Evolutionary conservation across 148 eudicot species (phyloP).

Genomic region (Camellia granthamiana): DNA sequence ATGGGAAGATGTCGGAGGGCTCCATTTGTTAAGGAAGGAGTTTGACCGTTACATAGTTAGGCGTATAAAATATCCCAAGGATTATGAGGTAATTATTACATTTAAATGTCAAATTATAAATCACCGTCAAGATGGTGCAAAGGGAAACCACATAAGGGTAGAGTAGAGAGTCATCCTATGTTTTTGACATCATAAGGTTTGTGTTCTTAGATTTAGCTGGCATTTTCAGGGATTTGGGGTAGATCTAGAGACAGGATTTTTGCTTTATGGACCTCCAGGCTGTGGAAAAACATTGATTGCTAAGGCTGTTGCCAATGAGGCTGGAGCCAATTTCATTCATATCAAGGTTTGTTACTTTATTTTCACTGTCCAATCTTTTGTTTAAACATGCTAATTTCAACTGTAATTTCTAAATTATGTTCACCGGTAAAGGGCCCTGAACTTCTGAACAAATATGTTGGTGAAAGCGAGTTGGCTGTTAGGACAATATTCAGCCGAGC

Average conservation of each 20-base stretch:
- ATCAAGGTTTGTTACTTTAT: slow-evolving; percentile 54
- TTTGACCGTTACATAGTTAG: slow-evolving; percentile 57
- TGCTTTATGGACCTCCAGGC: slow-evolving; percentile 95
- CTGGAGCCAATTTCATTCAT: slow-evolving; percentile 89
- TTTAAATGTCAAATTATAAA: neutral
- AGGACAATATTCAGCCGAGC: slow-evolving; percentile 78
- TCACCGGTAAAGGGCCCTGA: slow-evolving; percentile 68
- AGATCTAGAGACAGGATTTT: slow-evolving; percentile 70
- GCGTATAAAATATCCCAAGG: slow-evolving; percentile 62
- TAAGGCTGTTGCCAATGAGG: slow-evolving; percentile 90
- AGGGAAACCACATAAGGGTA: neutral
- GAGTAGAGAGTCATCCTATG: neutral
- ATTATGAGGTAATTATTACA: slow-evolving; percentile 48
- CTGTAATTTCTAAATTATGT: neutral
- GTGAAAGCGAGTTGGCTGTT: slow-evolving; percentile 86
- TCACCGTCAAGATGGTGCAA: neutral
- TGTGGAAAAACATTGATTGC: slow-evolving; percentile 96
- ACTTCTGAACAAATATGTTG: slow-evolving; percentile 79
- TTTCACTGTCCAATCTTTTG: slow-evolving; percentile 4
- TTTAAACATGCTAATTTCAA: neutral
- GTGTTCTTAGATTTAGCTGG: neutral
- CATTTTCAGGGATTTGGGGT: slow-evolving; percentile 51
- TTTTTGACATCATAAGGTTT: neutral
- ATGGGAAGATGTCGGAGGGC: slow-evolving; percentile 90
- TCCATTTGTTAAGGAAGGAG: slow-evolving; percentile 39